phyloP scores from a whole-genome alignment of 257 asterid species.

The Phtheirospermum japonicum region DNA sequence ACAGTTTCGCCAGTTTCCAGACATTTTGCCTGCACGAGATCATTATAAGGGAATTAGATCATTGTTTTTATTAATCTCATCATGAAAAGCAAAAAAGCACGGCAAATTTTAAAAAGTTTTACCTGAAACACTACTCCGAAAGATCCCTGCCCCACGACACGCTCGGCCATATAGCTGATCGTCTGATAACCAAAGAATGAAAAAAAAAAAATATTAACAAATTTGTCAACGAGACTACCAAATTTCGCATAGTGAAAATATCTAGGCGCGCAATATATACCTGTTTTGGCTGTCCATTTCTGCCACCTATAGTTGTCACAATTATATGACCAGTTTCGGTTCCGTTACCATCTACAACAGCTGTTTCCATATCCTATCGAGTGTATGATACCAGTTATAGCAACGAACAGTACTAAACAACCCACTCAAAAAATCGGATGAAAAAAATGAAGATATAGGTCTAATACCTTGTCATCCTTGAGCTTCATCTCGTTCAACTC shows the following conservation, averaged over 20 bases:
- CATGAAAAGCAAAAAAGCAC: constrained; percentile 7
- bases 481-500: constrained; percentile 65
- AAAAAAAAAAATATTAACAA: not conserved
- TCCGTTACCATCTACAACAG: constrained; percentile 72
- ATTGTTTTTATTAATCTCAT: constrained; percentile 9
- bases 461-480: constrained; percentile 55
- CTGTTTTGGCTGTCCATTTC: constrained; percentile 75
- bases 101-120: constrained; percentile 8
- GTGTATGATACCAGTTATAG: not conserved
- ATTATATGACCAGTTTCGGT: constrained; percentile 83
- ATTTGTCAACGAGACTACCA: not conserved
- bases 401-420: not conserved
- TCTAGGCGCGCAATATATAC: constrained; percentile 26
- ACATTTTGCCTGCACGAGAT: constrained; percentile 64
- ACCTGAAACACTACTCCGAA: constrained; percentile 92
- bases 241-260: not conserved
- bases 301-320: constrained; percentile 75
- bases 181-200: constrained; percentile 38
- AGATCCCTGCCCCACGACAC: constrained; percentile 79
- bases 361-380: constrained; percentile 73
- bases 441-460: not conserved
- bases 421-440: not conserved
- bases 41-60: not conserved
- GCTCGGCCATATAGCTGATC: constrained; percentile 91
- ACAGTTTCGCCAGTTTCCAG: constrained; percentile 87